Evolutionary conservation across 2,329 filamentous ascomycete genomes (phyloP).

Genomic region (Calycina herbarum): DNA sequence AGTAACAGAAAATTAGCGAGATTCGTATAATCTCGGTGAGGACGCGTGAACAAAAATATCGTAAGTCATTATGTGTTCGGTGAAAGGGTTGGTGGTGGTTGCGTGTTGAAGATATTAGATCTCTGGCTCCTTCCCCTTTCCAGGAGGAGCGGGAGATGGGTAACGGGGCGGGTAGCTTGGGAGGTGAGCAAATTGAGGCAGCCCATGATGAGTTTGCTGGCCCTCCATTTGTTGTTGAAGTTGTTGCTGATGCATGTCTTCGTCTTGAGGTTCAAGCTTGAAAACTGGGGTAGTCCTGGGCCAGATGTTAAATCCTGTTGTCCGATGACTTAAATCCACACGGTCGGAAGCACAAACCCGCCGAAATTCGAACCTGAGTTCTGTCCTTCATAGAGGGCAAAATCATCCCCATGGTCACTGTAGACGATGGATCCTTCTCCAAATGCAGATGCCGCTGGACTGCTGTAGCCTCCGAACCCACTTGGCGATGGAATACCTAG

Average conservation of each 20-base stretch:
- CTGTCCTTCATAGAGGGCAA: constrained; percentile 38
- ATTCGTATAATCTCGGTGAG: constrained; percentile 25
- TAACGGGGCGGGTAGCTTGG: constrained; percentile 32
- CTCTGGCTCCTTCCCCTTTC: constrained; percentile 37
- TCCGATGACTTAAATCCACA: constrained; percentile 39
- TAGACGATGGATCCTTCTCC: constrained; percentile 62
- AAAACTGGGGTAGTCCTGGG: constrained; percentile 36
- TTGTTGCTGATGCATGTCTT: constrained; percentile 21
- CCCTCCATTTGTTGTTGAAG: neutral
- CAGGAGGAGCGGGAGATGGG: constrained; percentile 28
- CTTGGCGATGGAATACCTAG: constrained; percentile 64
- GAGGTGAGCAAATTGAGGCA: constrained; percentile 26
- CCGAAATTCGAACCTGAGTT: constrained; percentile 37
- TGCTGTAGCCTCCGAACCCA: constrained; percentile 52
- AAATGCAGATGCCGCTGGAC: constrained; percentile 62
- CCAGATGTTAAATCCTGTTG: constrained; percentile 38
- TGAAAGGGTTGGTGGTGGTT: constrained; percentile 7
- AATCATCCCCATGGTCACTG: constrained; percentile 59
- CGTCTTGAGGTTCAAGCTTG: constrained; percentile 31
- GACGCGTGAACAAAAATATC: constrained; percentile 16
- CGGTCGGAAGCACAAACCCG: constrained; percentile 40
- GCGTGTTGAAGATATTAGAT: constrained; percentile 27
- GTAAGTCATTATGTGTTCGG: constrained; percentile 22
- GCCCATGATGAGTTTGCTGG: constrained; percentile 13
- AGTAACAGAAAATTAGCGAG: constrained; percentile 26